These are phyloP conservation scores for Rosa multiflora DNA, from an alignment of 306 rosid species.

Conservation along the genomic window DNA sequence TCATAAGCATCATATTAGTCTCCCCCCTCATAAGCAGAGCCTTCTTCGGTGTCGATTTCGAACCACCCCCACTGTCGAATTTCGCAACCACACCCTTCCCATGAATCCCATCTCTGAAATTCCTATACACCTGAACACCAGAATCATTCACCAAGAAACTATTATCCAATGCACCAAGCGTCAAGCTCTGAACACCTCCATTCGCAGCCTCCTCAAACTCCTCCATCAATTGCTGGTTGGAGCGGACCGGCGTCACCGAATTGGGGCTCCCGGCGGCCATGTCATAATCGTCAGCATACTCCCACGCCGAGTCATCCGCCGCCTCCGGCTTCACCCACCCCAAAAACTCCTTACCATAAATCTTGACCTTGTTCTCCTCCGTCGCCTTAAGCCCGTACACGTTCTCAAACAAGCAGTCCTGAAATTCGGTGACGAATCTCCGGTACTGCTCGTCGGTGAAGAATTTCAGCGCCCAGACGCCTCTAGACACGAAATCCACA, in stretches of 20 bases:
- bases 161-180: constrained; percentile 78
- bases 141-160: constrained; percentile 73
- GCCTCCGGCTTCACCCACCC: constrained; percentile 88
- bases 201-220: constrained; percentile 86
- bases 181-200: constrained; percentile 81
- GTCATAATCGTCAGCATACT: constrained; percentile 55
- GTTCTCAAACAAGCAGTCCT: constrained; percentile 68
- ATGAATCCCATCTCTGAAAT: constrained; percentile 67
- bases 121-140: constrained; percentile 78
- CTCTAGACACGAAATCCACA: constrained; percentile 69
- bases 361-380: constrained; percentile 74
- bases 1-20: constrained; percentile 92
- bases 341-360: constrained; percentile 82
- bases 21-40: constrained; percentile 74
- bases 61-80: constrained; percentile 40
- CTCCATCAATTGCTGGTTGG: constrained; percentile 54
- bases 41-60: constrained; percentile 51
- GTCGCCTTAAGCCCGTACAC: constrained; percentile 59
- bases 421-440: constrained; percentile 69
- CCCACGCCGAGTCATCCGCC: constrained; percentile 90
- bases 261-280: constrained; percentile 32
- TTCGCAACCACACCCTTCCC: constrained; percentile 76
- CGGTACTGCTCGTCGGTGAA: constrained; percentile 62
- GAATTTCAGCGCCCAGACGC: constrained; percentile 91
- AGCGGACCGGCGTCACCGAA: constrained; percentile 33